phyloP scores from a whole-genome alignment of 257 asterid species.

The Lycium barbarum region DNA sequence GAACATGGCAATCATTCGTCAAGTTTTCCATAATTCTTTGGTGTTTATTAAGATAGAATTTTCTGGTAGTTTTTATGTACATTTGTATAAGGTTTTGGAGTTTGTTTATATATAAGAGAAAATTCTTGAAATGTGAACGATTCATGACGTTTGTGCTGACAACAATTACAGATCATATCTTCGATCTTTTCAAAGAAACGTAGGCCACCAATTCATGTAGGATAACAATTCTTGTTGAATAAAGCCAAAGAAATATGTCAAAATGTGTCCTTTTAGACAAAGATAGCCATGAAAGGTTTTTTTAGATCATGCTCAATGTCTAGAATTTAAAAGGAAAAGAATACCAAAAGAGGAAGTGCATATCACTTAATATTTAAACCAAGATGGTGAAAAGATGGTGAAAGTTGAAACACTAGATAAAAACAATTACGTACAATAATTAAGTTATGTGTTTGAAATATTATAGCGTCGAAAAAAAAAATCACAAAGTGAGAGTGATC shows the following conservation, averaged over 20 bases:
- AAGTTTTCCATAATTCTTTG: neutral
- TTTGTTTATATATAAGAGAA: neutral
- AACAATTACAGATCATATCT: neutral
- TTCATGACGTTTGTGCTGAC: conserved; percentile 4
- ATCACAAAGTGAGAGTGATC: no score
- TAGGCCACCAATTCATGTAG: neutral
- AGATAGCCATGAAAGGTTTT: neutral
- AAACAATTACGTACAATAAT: no score
- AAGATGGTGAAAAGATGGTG: no score
- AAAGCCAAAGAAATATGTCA: neutral
- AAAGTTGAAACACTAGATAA: no score
- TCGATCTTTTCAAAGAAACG: neutral
- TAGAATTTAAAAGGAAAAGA: neutral
- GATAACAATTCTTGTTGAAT: neutral
- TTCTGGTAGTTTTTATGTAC: no score
- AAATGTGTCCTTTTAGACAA: neutral
- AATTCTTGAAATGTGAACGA: neutral
- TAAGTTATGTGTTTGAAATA: no score
- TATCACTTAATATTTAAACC: no score
- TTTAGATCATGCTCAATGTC: neutral
- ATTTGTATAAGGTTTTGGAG: no score
- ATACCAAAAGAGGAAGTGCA: neutral
- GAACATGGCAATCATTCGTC: conserved; percentile 35
- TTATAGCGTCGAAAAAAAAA: no score
- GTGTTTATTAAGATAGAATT: no score